These are phyloP conservation scores for Talaromyces liani DNA, from an alignment of 495 filamentous ascomycete genomes.

Conservation along the genomic window DNA sequence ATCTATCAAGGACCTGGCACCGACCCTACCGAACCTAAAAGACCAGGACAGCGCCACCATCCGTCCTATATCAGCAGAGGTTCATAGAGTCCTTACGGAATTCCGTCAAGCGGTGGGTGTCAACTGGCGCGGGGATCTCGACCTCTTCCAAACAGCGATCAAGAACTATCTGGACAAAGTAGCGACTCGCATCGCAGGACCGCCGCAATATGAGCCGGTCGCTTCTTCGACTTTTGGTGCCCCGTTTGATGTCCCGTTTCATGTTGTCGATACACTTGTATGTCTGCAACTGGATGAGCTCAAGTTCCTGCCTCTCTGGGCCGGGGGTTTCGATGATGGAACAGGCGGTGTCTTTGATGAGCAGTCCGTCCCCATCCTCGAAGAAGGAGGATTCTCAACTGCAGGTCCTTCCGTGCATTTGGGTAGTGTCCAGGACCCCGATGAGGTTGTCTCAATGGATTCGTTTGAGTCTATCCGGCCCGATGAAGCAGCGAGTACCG, in stretches of 20 bases:
- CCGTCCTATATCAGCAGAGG: not conserved
- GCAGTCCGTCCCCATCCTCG: constrained; percentile 28
- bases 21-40: constrained; percentile 3
- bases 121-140: not conserved
- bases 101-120: not conserved
- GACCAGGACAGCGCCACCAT: constrained; percentile 8
- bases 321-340: constrained; percentile 48
- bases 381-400: constrained; percentile 32
- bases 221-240: constrained; percentile 1
- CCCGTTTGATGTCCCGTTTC: constrained; percentile 8
- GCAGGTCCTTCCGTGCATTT: constrained; percentile 37
- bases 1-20: not conserved
- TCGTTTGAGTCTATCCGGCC: constrained; percentile 17
- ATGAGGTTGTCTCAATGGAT: constrained; percentile 13
- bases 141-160: not conserved
- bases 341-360: constrained; percentile 44
- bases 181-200: not conserved
- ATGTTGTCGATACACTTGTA: constrained; percentile 34
- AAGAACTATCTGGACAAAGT: not conserved
- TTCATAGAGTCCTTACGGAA: not conserved
- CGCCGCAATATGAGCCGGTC: not conserved
- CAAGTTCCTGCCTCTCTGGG: constrained; percentile 47
- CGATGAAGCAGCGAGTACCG: constrained; percentile 25
- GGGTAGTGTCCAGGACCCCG: constrained; percentile 18
- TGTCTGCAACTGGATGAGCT: constrained; percentile 43